Evolutionary conservation across 2,329 filamentous ascomycete genomes (phyloP), one percentile per base, ranked within the genome.

Genomic region (Cordyceps fumosorosea): DNA sequence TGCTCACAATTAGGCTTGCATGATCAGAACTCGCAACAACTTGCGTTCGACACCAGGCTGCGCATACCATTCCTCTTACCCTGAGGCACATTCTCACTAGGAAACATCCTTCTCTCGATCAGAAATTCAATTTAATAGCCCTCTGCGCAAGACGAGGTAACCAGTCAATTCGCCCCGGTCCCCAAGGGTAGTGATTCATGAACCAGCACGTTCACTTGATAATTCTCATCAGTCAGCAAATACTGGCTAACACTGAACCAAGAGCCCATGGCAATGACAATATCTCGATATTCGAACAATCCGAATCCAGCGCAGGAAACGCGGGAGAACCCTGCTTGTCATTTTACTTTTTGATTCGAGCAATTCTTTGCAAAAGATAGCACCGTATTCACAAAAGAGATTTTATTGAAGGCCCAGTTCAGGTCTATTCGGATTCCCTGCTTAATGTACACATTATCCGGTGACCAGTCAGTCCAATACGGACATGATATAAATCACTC

Each of bases 371-470:
- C 16, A 55, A 32, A 22, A n/a, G 16, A 26, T 50, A n/a, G 20
- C 37, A 24, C 24, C 12, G 3, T 26, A 12, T 26, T 34, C 50
- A 62, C 55, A 47, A 54, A 45, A 48, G 34, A 22, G 26, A 32
- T 47, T 42, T 16, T 16, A 20, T 53, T 47, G 18, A 18, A 34
- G 58, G 47, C 51, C 48, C n/a, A 62, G 48, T 40, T 16, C 54
- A 37, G 42, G 47, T 58, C 48, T 47, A 53, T 58, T 62, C 47
- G 60, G 48, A 53, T 45, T 40, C 48, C 60, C 40, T 62, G 48
- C 50, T 40, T 62, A 58, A 58, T 62, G 55, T 62, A 62, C 60
- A 62, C 40, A 58, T 48, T 16, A 54, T 58, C 60, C 60, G 55
- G 42, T 58, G 55, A 54, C 55, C 48, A 50, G n/a, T 48, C 53